phyloP scores from a whole-genome alignment of 164 flowering plant genomes.

The Magnolia officinalis region DNA sequence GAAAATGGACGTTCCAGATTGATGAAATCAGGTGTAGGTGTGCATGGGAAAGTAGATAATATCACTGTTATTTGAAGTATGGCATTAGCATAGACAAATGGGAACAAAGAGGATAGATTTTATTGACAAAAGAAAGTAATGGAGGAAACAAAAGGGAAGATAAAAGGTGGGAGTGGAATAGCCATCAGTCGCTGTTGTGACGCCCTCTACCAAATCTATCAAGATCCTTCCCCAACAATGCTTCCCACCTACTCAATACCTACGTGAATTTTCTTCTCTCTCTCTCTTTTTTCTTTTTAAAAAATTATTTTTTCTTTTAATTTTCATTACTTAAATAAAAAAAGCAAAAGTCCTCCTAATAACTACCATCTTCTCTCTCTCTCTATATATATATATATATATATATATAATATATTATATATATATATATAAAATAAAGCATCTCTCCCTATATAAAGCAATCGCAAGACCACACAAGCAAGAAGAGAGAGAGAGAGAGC shows the following conservation, averaged over 20 bases:
- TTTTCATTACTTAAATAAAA: too few relatives aligned
- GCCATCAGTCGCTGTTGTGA: constrained; percentile 9
- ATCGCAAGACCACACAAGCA: neutral
- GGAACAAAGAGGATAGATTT: too few relatives aligned
- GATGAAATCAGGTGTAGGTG: too few relatives aligned
- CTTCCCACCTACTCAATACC: constrained; percentile 8
- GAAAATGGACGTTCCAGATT: too few relatives aligned
- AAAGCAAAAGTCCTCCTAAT: neutral
- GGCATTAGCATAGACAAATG: too few relatives aligned
- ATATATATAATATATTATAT: too few relatives aligned
- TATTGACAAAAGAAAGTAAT: too few relatives aligned
- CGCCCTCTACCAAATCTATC: constrained; percentile 1
- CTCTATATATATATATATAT: too few relatives aligned
- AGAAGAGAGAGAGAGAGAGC: neutral
- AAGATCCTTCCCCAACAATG: constrained; percentile 3
- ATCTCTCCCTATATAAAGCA: neutral
- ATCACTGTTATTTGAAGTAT: too few relatives aligned
- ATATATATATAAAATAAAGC: too few relatives aligned
- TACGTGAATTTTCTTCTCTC: neutral
- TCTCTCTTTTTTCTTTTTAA: neutral
- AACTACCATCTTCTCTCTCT: neutral
- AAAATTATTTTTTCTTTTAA: neutral
- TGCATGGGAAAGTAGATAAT: too few relatives aligned
- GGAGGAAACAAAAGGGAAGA: neutral
- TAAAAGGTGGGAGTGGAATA: neutral